phyloP scores from a whole-genome alignment of 2,329 filamentous ascomycete species.

The Aspergillus sp. region DNA sequence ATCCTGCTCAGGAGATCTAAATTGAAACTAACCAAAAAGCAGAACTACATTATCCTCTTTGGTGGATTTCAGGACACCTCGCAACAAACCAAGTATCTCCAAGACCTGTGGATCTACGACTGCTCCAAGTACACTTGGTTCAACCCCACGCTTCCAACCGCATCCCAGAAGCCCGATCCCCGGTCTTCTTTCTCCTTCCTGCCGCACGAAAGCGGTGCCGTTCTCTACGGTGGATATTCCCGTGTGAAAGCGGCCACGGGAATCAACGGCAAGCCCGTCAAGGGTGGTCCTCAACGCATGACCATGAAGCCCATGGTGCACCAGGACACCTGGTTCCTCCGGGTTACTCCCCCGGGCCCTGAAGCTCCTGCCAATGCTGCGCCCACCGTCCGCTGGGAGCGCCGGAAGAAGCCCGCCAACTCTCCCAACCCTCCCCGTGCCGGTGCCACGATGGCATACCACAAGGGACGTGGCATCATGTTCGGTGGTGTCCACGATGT shows the following conservation, averaged over 20 bases:
- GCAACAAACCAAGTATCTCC: constrained; percentile 89
- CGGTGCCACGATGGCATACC: constrained; percentile 89
- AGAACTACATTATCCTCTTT: constrained; percentile 90
- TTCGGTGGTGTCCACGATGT: constrained; percentile 96
- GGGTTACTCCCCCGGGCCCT: constrained; percentile 70
- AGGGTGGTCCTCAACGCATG: constrained; percentile 64
- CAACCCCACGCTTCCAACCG: constrained; percentile 70
- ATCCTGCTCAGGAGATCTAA: background rate
- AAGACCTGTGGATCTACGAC: constrained; percentile 95
- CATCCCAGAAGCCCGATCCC: constrained; percentile 83
- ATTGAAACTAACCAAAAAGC: constrained; percentile 3
- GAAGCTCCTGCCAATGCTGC: constrained; percentile 67
- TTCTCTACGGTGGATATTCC: constrained; percentile 91
- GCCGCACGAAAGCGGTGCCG: constrained; percentile 85
- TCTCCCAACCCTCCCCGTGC: constrained; percentile 79
- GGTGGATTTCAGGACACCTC: constrained; percentile 97
- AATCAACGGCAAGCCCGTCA: constrained; percentile 61
- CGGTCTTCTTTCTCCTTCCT: constrained; percentile 89
- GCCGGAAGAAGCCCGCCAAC: constrained; percentile 88
- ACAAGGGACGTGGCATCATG: constrained; percentile 87
- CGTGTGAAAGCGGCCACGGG: constrained; percentile 72
- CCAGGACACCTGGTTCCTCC: constrained; percentile 91
- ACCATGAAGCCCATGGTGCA: constrained; percentile 85
- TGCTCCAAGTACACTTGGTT: constrained; percentile 84
- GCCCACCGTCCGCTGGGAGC: constrained; percentile 85